Conservation (phyloP, 306 rosid species). For the Oemleria cerasiformis region DNA sequence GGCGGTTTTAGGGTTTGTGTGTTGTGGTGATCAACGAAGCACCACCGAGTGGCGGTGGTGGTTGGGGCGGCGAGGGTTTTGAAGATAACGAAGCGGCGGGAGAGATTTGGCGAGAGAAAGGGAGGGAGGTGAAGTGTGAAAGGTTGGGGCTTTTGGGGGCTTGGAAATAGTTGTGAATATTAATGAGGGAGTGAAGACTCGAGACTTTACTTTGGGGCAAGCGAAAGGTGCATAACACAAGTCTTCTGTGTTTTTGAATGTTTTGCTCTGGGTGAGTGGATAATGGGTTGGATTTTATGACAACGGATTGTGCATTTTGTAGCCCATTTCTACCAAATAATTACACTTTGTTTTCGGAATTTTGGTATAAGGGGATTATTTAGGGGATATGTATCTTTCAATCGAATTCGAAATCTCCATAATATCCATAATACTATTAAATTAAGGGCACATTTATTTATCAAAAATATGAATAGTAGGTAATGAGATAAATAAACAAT, state of each 20-base stretch:
- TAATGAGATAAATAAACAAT: too few species aligned
- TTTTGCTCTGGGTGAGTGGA: too few species aligned
- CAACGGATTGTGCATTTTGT: background rate
- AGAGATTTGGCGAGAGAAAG: background rate
- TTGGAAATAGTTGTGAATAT: background rate
- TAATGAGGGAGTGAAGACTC: background rate
- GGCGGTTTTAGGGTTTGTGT: background rate
- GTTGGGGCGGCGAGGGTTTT: constrained; percentile 16
- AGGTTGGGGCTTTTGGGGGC: background rate
- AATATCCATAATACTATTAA: too few species aligned
- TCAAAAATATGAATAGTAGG: too few species aligned
- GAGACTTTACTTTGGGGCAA: too few species aligned
- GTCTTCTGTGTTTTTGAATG: background rate
- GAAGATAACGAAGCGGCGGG: background rate
- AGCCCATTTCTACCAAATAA: background rate
- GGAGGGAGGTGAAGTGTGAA: background rate
- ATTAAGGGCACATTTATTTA: too few species aligned
- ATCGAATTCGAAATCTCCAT: too few species aligned
- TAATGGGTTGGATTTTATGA: too few species aligned
- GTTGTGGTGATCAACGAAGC: constrained; percentile 6
- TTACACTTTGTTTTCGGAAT: too few species aligned
- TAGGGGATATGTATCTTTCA: too few species aligned
- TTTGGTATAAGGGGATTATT: too few species aligned
- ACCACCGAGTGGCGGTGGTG: constrained; percentile 30
- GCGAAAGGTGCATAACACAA: background rate